A percentile compares a stretch with the other conserved stretches of the same genome.
Evolutionary conservation across 805 yeast species (phyloP).

Genomic region (Saccharomycopsis sp.): DNA sequence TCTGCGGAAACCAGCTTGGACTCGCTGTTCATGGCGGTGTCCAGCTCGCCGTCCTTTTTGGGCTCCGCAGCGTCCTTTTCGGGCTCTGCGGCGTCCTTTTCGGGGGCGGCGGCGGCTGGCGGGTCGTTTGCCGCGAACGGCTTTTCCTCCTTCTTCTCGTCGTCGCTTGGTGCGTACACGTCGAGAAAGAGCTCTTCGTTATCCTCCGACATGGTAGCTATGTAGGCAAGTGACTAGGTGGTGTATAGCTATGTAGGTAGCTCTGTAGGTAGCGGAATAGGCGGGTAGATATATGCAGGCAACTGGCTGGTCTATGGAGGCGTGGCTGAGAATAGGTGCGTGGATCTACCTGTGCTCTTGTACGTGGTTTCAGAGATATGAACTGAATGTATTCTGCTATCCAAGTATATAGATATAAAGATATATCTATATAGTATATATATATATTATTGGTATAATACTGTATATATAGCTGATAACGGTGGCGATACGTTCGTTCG

Average conservation of each 20-base stretch:
- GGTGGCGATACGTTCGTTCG: too few species aligned
- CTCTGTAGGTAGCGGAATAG: too few species aligned
- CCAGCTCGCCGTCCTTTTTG: neutral
- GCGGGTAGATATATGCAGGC: too few species aligned
- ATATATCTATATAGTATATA: slow-evolving; percentile 4
- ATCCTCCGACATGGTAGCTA: neutral
- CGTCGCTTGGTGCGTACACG: neutral
- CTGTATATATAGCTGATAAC: neutral
- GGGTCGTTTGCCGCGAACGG: neutral
- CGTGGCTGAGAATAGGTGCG: too few species aligned
- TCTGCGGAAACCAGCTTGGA: slow-evolving; percentile 3
- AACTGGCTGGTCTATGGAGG: too few species aligned
- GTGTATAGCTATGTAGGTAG: neutral
- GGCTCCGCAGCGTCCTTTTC: neutral
- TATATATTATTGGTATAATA: neutral
- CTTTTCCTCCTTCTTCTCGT: neutral
- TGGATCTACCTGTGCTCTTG: too few species aligned
- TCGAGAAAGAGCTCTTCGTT: slow-evolving; percentile 4
- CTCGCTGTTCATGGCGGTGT: neutral
- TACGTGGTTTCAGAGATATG: neutral
- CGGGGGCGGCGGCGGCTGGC: neutral
- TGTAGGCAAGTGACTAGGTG: too few species aligned
- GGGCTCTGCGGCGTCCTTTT: neutral
- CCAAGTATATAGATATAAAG: slow-evolving; percentile 1
- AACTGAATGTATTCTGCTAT: slow-evolving; percentile 1